A percentile compares a stretch with the other conserved stretches of the same genome.
These are phyloP conservation scores for Debaryomyces castellii DNA, from an alignment of 805 yeast species.

Conservation along the genomic window DNA sequence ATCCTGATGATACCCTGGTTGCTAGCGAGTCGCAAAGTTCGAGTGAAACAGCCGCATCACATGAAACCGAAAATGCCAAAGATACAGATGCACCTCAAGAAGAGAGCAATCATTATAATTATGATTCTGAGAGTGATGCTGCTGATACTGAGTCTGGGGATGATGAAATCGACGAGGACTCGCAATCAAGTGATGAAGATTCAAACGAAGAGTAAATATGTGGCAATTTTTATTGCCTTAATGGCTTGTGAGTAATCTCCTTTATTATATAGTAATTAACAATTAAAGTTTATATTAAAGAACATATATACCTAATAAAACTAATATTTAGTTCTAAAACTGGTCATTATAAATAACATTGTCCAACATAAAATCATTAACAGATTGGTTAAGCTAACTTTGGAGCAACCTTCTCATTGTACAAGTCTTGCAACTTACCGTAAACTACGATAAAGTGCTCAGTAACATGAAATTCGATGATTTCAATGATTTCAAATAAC, in stretches of 20 bases:
- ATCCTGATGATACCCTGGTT: background rate
- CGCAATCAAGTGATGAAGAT: background rate
- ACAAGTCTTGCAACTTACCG: constrained; percentile 17
- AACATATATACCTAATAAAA: constrained; percentile 1
- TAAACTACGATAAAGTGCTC: constrained; percentile 20
- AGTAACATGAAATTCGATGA: constrained; percentile 30
- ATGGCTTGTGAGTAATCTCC: background rate
- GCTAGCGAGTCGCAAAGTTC: background rate
- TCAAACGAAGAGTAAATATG: background rate
- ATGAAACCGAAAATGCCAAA: background rate
- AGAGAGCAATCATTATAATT: background rate
- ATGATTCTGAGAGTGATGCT: background rate
- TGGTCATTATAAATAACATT: background rate
- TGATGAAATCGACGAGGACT: background rate
- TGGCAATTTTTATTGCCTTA: background rate
- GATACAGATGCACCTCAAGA: background rate
- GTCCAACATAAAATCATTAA: background rate
- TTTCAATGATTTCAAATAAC: constrained; percentile 33
- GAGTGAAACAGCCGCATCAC: background rate
- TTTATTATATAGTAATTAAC: background rate
- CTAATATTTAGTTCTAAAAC: background rate
- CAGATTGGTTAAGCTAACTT: constrained; percentile 7
- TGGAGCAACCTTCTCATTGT: constrained; percentile 20
- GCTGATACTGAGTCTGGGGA: background rate
- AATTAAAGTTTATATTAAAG: background rate